Evolutionary conservation across 1,139 yeast genomes (phyloP), one percentile per base, ranked within the genome.

Genomic region (Maudiozyma humilis): DNA sequence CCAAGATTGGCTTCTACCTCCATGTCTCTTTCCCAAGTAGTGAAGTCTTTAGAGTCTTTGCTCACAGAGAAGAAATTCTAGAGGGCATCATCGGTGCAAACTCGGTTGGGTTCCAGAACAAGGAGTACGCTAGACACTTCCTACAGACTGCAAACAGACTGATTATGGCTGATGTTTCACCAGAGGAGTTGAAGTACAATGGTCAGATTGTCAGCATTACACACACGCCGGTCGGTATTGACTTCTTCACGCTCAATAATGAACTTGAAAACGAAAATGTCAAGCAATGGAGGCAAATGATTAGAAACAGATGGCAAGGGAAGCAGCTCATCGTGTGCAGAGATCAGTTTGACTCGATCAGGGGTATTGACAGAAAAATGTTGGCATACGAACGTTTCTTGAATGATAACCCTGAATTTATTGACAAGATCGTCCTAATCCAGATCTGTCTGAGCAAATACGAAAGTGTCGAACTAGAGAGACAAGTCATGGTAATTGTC

Each of bases 1-100:
- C 95, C 3, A 79, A 84, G 53, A 88, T 93, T 54, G 97, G 96
- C 0, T 82, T 91, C 54, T 91, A 87, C 64, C 69, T 91, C 46
- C 98, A 93, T 59, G 88, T 91, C 18, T 85, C 97, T 1, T 91
- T 91, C 69, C 98, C 98, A 6, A 85, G 96, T 2, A 81, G 93
- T 40, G 99, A 91, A 64, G 95, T 91, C 3, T 93, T 91, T 66
- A 73, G 97, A 52, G 89, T 97, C 59, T 73, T 91, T 51, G 96
- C 97, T 1, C 93, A 87, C 58, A 73, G 98, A 56, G 79, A 76
- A 44, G 76, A 76, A 25, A 71, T 93, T 17, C 69, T 93, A 19
- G 75, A 76, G 50, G 98, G 99, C 13, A 74, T 91, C 69, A 68
- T 93, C 38, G 97, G 95, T 3, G 89, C 97, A 2, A 86, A 88